These are phyloP conservation scores for Hortaea werneckii DNA, from an alignment of 2,329 filamentous ascomycete species.

Conservation along the genomic window DNA sequence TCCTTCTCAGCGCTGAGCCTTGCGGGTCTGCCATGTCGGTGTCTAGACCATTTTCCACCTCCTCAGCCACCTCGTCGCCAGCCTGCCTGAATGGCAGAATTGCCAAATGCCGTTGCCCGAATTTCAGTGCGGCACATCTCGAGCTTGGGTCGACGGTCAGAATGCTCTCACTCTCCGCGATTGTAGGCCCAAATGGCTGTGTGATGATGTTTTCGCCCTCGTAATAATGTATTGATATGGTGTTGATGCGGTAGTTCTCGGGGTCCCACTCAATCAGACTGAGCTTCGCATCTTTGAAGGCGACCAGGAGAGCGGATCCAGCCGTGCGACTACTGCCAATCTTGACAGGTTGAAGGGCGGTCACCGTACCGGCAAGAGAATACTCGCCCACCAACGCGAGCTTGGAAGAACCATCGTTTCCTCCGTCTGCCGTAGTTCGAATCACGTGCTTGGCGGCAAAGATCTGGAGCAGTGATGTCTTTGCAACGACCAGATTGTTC, in stretches of 20 bases:
- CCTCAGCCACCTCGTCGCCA: slow-evolving; percentile 63
- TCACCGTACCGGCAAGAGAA: slow-evolving; percentile 71
- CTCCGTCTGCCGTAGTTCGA: background rate
- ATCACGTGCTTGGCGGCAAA: slow-evolving; percentile 38
- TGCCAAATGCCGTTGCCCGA: slow-evolving; percentile 77
- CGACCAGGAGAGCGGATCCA: slow-evolving; percentile 72
- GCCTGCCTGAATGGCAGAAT: slow-evolving; percentile 85
- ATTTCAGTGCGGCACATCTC: slow-evolving; percentile 88
- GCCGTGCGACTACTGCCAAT: slow-evolving; percentile 62
- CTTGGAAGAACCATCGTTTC: slow-evolving; percentile 36
- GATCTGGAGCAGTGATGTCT: slow-evolving; percentile 85
- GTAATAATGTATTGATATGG: slow-evolving; percentile 94
- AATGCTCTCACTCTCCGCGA: slow-evolving; percentile 68
- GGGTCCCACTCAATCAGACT: slow-evolving; percentile 92
- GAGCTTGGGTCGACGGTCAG: slow-evolving; percentile 83
- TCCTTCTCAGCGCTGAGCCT: slow-evolving; percentile 7
- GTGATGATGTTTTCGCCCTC: slow-evolving; percentile 66
- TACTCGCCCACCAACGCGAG: slow-evolving; percentile 80
- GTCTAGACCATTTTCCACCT: slow-evolving; percentile 68
- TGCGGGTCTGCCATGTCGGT: slow-evolving; percentile 49
- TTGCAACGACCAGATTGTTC: slow-evolving; percentile 81
- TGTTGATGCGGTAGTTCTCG: slow-evolving; percentile 65
- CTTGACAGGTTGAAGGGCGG: slow-evolving; percentile 69
- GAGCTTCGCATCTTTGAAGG: slow-evolving; percentile 84
- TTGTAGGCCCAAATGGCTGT: slow-evolving; percentile 63